Evolutionary conservation across 179 eudicot species (phyloP).

Genomic region (Silene vulgaris): DNA sequence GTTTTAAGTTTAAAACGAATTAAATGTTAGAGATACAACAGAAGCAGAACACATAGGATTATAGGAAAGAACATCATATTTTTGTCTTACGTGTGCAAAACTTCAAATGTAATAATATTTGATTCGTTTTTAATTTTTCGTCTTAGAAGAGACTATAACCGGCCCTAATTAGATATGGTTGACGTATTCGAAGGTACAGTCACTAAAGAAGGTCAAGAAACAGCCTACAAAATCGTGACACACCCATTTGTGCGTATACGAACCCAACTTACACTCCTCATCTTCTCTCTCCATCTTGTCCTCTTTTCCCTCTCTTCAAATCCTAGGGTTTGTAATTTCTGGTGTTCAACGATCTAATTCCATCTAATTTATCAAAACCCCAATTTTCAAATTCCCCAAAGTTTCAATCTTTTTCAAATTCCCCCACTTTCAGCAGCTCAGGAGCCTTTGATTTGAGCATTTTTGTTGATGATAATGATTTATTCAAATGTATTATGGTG

Average conservation of each 20-base stretch:
- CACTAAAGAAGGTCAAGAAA: too few species aligned
- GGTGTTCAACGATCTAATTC: background rate
- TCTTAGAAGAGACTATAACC: too few species aligned
- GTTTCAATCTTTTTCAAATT: constrained; percentile 15
- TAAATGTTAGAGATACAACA: too few species aligned
- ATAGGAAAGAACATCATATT: too few species aligned
- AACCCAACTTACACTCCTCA: background rate
- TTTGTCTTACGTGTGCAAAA: too few species aligned
- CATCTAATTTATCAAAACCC: background rate
- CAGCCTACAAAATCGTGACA: constrained; percentile 7
- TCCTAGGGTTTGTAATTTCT: constrained; percentile 10
- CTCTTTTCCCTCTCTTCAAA: too few species aligned
- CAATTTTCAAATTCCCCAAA: constrained; percentile 1
- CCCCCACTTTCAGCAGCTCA: constrained; percentile 5
- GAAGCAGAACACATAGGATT: too few species aligned
- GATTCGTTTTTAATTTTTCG: too few species aligned
- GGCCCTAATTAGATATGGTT: too few species aligned
- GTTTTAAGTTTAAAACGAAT: too few species aligned
- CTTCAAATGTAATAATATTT: too few species aligned
- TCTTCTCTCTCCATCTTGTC: background rate
- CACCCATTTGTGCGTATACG: background rate
- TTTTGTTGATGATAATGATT: background rate
- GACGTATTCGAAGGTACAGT: too few species aligned
- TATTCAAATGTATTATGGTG: background rate
- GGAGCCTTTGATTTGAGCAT: background rate